These are phyloP conservation scores for Candida buenavistaensis DNA, from an alignment of 1,139 yeast species.

Conservation along the genomic window DNA sequence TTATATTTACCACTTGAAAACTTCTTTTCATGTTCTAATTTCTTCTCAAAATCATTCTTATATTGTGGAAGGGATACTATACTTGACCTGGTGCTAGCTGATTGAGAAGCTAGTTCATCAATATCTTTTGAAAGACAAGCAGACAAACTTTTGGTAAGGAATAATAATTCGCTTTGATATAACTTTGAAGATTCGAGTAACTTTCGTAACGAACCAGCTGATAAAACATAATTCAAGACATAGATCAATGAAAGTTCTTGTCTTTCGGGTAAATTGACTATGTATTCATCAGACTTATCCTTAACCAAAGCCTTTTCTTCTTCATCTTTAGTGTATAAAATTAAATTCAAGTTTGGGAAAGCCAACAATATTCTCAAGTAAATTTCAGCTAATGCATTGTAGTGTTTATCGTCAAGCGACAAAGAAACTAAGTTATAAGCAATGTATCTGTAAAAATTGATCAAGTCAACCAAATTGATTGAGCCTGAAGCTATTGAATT, in stretches of 20 bases:
- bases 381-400: constrained; percentile 23
- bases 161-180: constrained; percentile 22
- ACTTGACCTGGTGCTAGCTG: constrained; percentile 26
- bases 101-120: constrained; percentile 25
- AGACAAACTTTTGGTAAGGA: constrained; percentile 23
- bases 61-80: constrained; percentile 19
- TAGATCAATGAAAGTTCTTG: constrained; percentile 37
- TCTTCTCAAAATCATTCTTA: constrained; percentile 7
- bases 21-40: constrained; percentile 12
- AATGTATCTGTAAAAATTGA: constrained; percentile 29
- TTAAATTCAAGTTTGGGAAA: constrained; percentile 25
- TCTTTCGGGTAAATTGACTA: constrained; percentile 21
- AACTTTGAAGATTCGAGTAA: constrained; percentile 19
- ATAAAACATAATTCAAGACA: constrained; percentile 27
- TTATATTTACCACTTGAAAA: constrained; percentile 13
- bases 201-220: constrained; percentile 21
- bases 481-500: constrained; percentile 16
- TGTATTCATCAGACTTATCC: constrained; percentile 7
- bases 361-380: constrained; percentile 27
- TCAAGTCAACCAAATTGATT: constrained; percentile 21
- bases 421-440: constrained; percentile 25
- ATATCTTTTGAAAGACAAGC: constrained; percentile 26
- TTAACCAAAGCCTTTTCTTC: constrained; percentile 4
- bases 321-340: constrained; percentile 9
- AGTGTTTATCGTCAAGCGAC: constrained; percentile 9